Conservation (phyloP, 768 basidiomycete species). For the Crepidotus variabilis region DNA sequence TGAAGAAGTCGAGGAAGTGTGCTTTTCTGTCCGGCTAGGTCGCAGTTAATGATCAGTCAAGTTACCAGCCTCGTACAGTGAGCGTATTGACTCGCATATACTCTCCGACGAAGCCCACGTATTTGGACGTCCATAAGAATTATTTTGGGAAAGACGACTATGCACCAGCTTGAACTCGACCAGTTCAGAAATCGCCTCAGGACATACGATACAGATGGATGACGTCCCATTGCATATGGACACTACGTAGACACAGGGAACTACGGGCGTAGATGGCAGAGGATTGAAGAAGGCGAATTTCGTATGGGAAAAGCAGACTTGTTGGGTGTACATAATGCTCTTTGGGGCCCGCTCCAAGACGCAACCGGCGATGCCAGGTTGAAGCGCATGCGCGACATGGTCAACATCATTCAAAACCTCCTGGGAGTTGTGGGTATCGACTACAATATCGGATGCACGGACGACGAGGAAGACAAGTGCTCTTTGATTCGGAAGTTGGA, state of each 20-base stretch:
- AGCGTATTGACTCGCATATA: conserved; percentile 7
- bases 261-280: conserved; percentile 1
- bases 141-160: conserved; percentile 3
- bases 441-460: conserved; percentile 2
- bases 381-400: background rate
- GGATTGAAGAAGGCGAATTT: conserved; percentile 1
- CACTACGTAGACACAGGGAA: conserved; percentile 2
- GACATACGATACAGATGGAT: conserved; percentile 7
- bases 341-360: background rate
- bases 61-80: conserved; percentile 4
- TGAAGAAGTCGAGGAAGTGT: background rate
- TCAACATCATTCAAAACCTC: conserved; percentile 1
- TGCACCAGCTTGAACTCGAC: conserved; percentile 1
- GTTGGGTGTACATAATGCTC: background rate
- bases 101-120: conserved; percentile 6
- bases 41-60: background rate
- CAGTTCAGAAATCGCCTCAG: background rate
- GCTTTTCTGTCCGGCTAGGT: background rate
- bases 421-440: conserved; percentile 5
- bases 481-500: background rate
- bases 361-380: background rate
- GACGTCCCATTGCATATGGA: conserved; percentile 10
- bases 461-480: background rate
- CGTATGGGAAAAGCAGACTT: conserved; percentile 1
- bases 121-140: conserved; percentile 9